Evolutionary conservation across 495 filamentous ascomycete genomes (phyloP).

Genomic region (Penicillium coprophilum): DNA sequence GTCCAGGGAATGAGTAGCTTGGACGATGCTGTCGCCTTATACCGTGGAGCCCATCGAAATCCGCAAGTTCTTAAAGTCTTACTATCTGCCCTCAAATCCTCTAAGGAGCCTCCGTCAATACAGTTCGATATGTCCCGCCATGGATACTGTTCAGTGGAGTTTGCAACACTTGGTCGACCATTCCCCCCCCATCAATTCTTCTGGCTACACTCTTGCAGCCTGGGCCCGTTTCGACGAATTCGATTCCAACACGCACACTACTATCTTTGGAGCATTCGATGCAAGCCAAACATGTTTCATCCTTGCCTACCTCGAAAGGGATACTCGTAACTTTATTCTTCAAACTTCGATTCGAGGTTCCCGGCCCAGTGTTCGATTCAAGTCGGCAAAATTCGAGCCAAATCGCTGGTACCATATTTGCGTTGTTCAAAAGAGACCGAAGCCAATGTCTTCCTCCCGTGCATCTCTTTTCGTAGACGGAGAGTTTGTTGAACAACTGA

Average conservation of each 20-base stretch:
- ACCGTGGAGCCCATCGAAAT: constrained; percentile 62
- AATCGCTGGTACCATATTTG: constrained; percentile 89
- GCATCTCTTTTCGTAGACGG: constrained; percentile 90
- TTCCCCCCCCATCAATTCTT: constrained; percentile 79
- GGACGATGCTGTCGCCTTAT: constrained; percentile 75
- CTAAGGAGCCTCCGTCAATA: constrained; percentile 76
- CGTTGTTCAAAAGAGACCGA: constrained; percentile 75
- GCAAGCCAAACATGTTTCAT: constrained; percentile 90
- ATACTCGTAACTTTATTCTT: constrained; percentile 92
- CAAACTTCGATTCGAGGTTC: constrained; percentile 90
- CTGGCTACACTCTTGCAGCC: constrained; percentile 83
- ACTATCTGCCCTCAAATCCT: constrained; percentile 65
- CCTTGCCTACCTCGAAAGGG: constrained; percentile 88
- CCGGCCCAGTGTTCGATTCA: constrained; percentile 89
- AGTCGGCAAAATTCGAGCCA: constrained; percentile 70
- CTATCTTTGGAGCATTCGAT: constrained; percentile 94
- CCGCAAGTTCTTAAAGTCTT: constrained; percentile 68
- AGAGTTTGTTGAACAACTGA: constrained; percentile 89
- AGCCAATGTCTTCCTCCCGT: constrained; percentile 72
- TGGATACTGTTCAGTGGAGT: constrained; percentile 85
- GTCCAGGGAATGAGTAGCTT: constrained; percentile 66
- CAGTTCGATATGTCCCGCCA: constrained; percentile 90
- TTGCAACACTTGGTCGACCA: constrained; percentile 73
- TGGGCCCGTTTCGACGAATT: constrained; percentile 89
- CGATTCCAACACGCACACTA: constrained; percentile 83